These are phyloP conservation scores for Orbilia ellipsospora DNA, from an alignment of 2,329 filamentous ascomycete species.

Conservation along the genomic window DNA sequence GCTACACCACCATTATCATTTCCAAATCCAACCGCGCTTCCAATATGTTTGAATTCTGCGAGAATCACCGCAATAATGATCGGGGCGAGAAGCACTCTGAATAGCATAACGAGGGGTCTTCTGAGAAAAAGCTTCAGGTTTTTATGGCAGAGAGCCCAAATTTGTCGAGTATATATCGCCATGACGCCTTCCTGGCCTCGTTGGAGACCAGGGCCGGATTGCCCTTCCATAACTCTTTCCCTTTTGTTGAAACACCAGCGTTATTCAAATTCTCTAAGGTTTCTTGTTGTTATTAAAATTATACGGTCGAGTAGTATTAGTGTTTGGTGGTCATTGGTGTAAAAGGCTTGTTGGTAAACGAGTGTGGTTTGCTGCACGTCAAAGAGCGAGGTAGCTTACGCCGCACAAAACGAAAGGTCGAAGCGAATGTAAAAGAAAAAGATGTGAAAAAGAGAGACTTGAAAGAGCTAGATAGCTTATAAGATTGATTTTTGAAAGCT, in stretches of 20 bases:
- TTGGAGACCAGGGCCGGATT: background rate
- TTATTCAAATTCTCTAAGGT: background rate
- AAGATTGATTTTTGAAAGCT: no score
- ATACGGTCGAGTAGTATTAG: no score
- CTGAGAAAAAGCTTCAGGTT: slow-evolving; percentile 52
- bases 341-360: no score
- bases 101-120: slow-evolving; percentile 39
- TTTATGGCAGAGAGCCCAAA: slow-evolving; percentile 48
- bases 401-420: no score
- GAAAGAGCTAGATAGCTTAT: no score
- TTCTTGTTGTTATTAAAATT: no score
- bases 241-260: slow-evolving; percentile 1
- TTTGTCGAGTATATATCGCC: slow-evolving; percentile 37
- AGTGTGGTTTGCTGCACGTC: no score
- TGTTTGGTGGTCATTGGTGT: no score
- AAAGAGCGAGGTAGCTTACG: no score
- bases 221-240: slow-evolving; percentile 17
- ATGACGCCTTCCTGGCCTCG: slow-evolving; percentile 27
- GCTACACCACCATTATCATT: slow-evolving; percentile 34
- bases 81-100: slow-evolving; percentile 45
- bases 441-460: no score
- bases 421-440: no score
- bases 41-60: slow-evolving; percentile 37
- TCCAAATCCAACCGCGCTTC: slow-evolving; percentile 15
- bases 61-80: slow-evolving; percentile 35